phyloP scores from a whole-genome alignment of 2,329 filamentous ascomycete genomes.

The Raffaelea albimanens region DNA sequence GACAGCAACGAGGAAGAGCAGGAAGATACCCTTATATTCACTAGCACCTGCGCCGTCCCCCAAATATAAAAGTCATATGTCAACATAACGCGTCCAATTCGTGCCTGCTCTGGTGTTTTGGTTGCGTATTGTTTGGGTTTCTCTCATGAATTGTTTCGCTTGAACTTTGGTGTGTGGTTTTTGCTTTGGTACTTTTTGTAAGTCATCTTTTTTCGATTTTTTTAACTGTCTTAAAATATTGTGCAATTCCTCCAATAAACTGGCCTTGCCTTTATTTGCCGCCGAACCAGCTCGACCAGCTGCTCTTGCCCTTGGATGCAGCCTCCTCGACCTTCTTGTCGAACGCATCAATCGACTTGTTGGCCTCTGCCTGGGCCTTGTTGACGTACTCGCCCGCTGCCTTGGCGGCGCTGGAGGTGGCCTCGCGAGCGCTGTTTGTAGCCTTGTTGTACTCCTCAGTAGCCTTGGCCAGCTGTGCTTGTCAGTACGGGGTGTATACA shows the following conservation, averaged over 20 bases:
- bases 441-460: slow-evolving; percentile 38
- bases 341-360: slow-evolving; percentile 71
- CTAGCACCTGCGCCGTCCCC: no score
- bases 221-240: no score
- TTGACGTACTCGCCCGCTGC: slow-evolving; percentile 51
- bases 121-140: no score
- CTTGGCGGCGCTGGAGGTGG: slow-evolving; percentile 52
- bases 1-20: background rate
- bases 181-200: no score
- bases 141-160: no score
- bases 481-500: background rate
- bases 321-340: slow-evolving; percentile 74
- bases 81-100: no score
- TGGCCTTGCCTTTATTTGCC: slow-evolving; percentile 32
- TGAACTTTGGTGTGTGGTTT: no score
- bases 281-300: slow-evolving; percentile 79
- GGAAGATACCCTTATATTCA: no score
- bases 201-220: no score
- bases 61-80: no score
- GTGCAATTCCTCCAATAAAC: no score
- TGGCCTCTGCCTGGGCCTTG: slow-evolving; percentile 52
- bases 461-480: slow-evolving; percentile 47
- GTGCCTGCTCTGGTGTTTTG: no score
- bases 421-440: slow-evolving; percentile 48
- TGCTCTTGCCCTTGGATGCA: slow-evolving; percentile 73